phyloP scores from a whole-genome alignment of 495 filamentous ascomycete genomes.

The Apodospora peruviana region DNA sequence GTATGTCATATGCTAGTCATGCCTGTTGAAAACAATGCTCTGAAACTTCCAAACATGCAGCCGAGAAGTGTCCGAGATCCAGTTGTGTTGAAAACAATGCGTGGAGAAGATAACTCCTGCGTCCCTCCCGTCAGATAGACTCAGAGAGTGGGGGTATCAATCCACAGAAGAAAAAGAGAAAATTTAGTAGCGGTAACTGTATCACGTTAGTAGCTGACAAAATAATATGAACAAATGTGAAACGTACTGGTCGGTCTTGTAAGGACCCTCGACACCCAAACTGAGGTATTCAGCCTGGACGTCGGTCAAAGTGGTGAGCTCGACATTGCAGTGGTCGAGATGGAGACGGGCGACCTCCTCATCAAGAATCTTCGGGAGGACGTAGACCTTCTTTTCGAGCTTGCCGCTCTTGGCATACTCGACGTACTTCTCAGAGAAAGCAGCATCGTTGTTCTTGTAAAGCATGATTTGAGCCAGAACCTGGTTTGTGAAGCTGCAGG shows the following conservation, averaged over 20 bases:
- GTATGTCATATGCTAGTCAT: constrained; percentile 43
- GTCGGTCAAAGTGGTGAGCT: constrained; percentile 76
- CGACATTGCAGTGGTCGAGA: constrained; percentile 88
- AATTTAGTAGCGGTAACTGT: constrained; percentile 55
- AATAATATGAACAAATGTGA: neutral
- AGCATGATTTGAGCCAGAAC: constrained; percentile 98
- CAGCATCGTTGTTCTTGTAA: constrained; percentile 84
- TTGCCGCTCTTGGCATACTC: constrained; percentile 89
- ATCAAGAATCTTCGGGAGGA: constrained; percentile 96
- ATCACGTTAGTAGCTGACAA: constrained; percentile 24
- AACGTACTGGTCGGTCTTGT: constrained; percentile 78
- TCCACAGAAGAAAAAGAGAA: no score
- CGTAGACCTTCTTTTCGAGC: constrained; percentile 89
- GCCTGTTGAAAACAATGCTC: constrained; percentile 42
- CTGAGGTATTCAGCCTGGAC: constrained; percentile 94
- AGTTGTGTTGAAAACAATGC: constrained; percentile 24
- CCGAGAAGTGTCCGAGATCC: constrained; percentile 18
- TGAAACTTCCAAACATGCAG: constrained; percentile 19
- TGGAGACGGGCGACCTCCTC: constrained; percentile 96
- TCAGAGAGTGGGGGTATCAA: no score
- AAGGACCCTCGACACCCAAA: constrained; percentile 77
- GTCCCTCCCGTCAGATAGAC: no score
- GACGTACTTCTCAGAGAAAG: constrained; percentile 86
- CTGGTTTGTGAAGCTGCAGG: constrained; percentile 99
- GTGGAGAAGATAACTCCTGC: no score